Evolutionary conservation across 164 flowering plant species (phyloP).

Genomic region (Tinospora cordifolia): DNA sequence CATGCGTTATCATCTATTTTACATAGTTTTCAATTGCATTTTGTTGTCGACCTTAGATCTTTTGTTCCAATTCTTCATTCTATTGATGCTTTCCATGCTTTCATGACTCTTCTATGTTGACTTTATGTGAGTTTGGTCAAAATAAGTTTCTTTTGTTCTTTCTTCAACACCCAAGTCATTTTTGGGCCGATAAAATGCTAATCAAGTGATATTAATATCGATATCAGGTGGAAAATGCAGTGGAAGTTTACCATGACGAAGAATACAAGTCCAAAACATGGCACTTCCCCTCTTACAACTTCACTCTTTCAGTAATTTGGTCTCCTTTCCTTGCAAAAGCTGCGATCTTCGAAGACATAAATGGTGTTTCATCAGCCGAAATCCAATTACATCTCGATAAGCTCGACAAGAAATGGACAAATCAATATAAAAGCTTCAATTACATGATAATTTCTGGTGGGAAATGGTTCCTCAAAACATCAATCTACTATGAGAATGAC

Average conservation of each 20-base stretch:
- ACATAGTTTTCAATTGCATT: no score
- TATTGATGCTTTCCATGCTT: no score
- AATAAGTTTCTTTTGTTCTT: no score
- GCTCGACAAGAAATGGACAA: slow-evolving; percentile 61
- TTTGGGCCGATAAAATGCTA: neutral
- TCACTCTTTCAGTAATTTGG: slow-evolving; percentile 70
- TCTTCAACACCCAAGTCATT: no score
- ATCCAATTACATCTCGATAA: slow-evolving; percentile 67
- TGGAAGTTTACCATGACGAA: slow-evolving; percentile 73
- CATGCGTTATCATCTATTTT: no score
- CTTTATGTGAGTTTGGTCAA: no score
- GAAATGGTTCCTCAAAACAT: slow-evolving; percentile 86
- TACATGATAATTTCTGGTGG: slow-evolving; percentile 70
- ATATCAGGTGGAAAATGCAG: slow-evolving; percentile 54
- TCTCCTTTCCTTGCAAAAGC: slow-evolving; percentile 80
- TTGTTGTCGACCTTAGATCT: no score
- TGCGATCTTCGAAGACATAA: slow-evolving; percentile 55
- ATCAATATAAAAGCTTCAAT: slow-evolving; percentile 41
- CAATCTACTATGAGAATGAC: slow-evolving; percentile 65
- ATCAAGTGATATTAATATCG: slow-evolving; percentile 9
- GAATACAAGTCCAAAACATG: slow-evolving; percentile 58
- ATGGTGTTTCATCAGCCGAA: slow-evolving; percentile 70
- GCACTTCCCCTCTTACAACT: slow-evolving; percentile 61
- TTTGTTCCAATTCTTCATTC: no score
- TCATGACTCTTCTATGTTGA: no score